Percentiles rank a stretch among this genome's conserved stretches.
Conservation (phyloP, 305 asterid species). For the Petunia hybrid region DNA sequence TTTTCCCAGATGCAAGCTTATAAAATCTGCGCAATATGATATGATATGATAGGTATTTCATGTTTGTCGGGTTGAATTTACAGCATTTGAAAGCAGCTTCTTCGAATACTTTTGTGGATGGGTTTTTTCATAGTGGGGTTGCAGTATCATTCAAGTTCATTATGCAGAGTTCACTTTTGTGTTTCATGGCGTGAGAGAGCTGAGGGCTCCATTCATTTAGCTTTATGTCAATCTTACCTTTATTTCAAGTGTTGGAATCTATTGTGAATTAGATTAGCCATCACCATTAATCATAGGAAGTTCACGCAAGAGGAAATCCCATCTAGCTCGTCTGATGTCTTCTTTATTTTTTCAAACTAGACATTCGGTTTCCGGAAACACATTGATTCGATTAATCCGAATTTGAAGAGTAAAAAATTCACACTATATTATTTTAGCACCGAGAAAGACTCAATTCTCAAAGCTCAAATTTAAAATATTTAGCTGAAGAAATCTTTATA, state of each 20-base stretch:
- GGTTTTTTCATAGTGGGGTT: neutral
- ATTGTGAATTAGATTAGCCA: neutral
- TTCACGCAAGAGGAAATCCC: neutral
- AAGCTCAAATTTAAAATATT: too few relatives aligned
- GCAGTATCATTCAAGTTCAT: conserved; percentile 4
- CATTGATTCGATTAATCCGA: too few relatives aligned
- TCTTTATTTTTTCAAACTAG: neutral
- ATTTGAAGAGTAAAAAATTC: too few relatives aligned
- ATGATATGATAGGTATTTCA: conserved; percentile 14
- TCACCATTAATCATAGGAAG: neutral
- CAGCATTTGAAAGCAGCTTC: neutral
- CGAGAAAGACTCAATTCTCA: too few relatives aligned
- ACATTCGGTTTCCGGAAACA: too few relatives aligned
- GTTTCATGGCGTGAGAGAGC: conserved; percentile 23
- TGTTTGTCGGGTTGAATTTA: neutral
- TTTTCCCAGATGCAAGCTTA: conserved; percentile 11
- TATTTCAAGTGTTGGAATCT: neutral
- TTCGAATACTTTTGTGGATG: neutral
- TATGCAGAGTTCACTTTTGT: conserved; percentile 26
- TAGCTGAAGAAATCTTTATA: too few relatives aligned
- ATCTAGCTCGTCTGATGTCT: neutral
- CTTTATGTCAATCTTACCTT: conserved; percentile 16
- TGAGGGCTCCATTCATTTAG: neutral
- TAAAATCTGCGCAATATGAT: neutral
- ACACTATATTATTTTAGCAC: too few relatives aligned